Conservation (phyloP, 73 alveolate species). For the Blepharisma stoltei region DNA sequence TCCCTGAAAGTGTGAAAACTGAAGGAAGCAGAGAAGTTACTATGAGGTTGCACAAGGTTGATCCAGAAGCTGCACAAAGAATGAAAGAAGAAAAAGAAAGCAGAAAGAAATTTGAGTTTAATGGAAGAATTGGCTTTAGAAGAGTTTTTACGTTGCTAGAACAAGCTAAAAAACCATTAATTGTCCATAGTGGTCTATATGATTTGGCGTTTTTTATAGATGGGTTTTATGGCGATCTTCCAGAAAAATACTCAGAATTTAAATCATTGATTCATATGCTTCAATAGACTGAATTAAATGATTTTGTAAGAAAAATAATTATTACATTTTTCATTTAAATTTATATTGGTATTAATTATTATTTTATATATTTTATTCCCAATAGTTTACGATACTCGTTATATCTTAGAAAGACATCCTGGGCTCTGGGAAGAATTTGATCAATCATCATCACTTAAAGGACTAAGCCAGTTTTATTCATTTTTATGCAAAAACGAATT, state of each 20-base stretch:
- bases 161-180: constrained; percentile 1
- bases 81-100: constrained; percentile 1
- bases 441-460: neutral
- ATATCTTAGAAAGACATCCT: neutral
- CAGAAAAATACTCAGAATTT: constrained; percentile 17
- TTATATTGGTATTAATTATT: no score
- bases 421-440: constrained; percentile 23
- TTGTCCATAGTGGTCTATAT: constrained; percentile 16
- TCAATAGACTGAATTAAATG: no score
- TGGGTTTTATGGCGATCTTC: neutral
- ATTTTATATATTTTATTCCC: no score
- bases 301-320: no score
- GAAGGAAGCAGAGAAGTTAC: constrained; percentile 27
- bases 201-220: neutral
- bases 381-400: neutral
- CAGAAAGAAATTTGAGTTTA: neutral
- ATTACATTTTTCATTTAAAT: no score
- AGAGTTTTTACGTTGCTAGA: constrained; percentile 14
- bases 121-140: constrained; percentile 26
- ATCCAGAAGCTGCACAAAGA: neutral
- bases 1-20: neutral
- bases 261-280: constrained; percentile 1
- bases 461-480: neutral
- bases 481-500: neutral
- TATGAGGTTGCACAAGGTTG: neutral